These are phyloP conservation scores for Sapria himalayana DNA, from an alignment of 345 rosid genomes.

Conservation along the genomic window DNA sequence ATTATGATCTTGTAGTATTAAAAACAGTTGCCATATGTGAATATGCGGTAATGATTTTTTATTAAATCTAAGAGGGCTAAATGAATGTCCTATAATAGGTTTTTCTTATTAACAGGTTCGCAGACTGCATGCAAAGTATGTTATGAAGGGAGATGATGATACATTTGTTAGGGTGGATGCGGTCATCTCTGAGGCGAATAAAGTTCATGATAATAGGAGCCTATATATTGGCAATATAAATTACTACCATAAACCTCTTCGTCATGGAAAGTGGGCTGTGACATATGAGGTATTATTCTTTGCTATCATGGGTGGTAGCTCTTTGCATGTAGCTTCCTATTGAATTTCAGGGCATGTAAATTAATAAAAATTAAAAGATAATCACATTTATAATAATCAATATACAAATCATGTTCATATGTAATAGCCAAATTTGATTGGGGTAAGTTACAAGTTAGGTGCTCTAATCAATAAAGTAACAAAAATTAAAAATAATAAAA, in stretches of 20 bases:
- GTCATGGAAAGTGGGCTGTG: slow-evolving; percentile 94
- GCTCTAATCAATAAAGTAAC: too few species aligned
- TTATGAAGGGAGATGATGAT: slow-evolving; percentile 91
- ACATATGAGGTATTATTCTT: slow-evolving; percentile 88
- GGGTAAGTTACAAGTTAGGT: too few species aligned
- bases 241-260: slow-evolving; percentile 69
- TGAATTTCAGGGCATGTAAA: too few species aligned
- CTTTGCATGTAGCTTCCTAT: too few species aligned
- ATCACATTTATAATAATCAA: too few species aligned
- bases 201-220: slow-evolving; percentile 38
- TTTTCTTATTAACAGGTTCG: slow-evolving; percentile 29
- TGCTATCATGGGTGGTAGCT: too few species aligned
- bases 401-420: too few species aligned
- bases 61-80: slow-evolving; percentile 2
- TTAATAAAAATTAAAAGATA: not conserved
- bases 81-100: not conserved
- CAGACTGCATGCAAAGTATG: slow-evolving; percentile 35
- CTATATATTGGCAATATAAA: slow-evolving; percentile 74
- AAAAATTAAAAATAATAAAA: too few species aligned
- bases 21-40: slow-evolving; percentile 94
- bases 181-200: slow-evolving; percentile 39
- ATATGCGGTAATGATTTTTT: slow-evolving; percentile 51
- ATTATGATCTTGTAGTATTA: slow-evolving; percentile 82
- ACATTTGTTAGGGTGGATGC: slow-evolving; percentile 72
- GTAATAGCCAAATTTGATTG: too few species aligned